These are phyloP conservation scores for Acephala macrosclerotiorum DNA, from an alignment of 2,329 filamentous ascomycete species.

Conservation along the genomic window DNA sequence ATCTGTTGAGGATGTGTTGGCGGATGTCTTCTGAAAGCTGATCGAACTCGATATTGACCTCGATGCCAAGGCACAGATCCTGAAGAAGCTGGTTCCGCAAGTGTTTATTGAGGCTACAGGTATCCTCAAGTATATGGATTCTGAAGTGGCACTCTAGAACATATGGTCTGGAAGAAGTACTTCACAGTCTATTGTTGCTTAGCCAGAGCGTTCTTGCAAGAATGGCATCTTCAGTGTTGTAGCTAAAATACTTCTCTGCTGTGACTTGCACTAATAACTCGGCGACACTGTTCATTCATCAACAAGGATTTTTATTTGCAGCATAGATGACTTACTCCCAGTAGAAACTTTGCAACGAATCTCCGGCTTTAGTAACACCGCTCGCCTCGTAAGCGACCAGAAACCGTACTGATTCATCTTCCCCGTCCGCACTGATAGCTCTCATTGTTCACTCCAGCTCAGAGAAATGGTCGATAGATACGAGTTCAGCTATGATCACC, in stretches of 20 bases:
- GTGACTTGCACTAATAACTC: slow-evolving; percentile 28
- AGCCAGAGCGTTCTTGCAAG: slow-evolving; percentile 33
- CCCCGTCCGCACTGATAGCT: slow-evolving; percentile 29
- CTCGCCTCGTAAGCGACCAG: slow-evolving; percentile 31
- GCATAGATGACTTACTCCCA: slow-evolving; percentile 18
- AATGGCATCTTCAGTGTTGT: slow-evolving; percentile 45
- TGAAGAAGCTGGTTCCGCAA: slow-evolving; percentile 48
- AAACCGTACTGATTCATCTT: slow-evolving; percentile 19
- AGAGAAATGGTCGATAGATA: slow-evolving; percentile 29
- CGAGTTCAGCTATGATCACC: slow-evolving; percentile 23
- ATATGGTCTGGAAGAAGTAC: slow-evolving; percentile 7
- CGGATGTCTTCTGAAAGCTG: slow-evolving; percentile 52
- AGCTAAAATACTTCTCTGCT: slow-evolving; percentile 29
- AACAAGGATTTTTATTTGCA: background rate
- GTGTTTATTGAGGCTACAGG: slow-evolving; percentile 4
- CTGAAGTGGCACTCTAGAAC: slow-evolving; percentile 23
- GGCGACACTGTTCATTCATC: slow-evolving; percentile 12
- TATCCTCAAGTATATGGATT: slow-evolving; percentile 12
- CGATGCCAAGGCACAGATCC: slow-evolving; percentile 56
- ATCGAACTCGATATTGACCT: slow-evolving; percentile 59
- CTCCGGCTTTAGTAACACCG: slow-evolving; percentile 12
- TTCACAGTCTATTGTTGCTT: slow-evolving; percentile 48
- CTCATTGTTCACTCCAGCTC: slow-evolving; percentile 24
- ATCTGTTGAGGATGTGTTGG: slow-evolving; percentile 51
- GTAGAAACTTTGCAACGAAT: slow-evolving; percentile 26